Evolutionary conservation across 805 yeast genomes (phyloP), one percentile per base, ranked within the genome.

Genomic region (Lipomyces lipofer): DNA sequence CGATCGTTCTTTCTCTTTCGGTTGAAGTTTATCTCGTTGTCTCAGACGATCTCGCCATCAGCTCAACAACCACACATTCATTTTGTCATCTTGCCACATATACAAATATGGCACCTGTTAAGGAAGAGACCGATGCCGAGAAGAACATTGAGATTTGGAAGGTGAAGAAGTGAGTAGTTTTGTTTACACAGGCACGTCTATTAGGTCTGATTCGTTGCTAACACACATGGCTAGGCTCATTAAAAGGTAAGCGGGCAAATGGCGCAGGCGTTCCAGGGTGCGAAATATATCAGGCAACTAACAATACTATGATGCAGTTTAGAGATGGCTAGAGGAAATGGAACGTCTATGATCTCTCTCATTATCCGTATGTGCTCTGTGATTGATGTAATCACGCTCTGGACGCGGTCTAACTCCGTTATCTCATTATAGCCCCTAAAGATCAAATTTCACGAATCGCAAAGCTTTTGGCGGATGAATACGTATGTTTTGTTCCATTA

Each of bases 81-180:
- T 40, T 33, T 10, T 27, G 39, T 38, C 28, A 27, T n/a, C 28
- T 38, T 10, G n/a, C n/a, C n/a, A n/a, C n/a, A n/a, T n/a, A n/a
- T n/a, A n/a, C 17, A 13, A 69, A 60, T 43, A 72, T 72, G 75
- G 73, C 73, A 43, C 71, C 73, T 43, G 62, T 64, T 43, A 53
- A 54, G 43, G 57, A 56, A 33, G 79, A 83, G 64, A 77, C 83
- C 58, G 96, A 89, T 63, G 94, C 95, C 49, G 99, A 94, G 71
- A 90, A 88, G 77, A 92, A 91, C 77, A 92, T 94, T 71, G 96
- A 94, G 78, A 91, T 94, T 78, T 94, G 99, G 99, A 94, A 94
- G 83, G 84, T 94, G 79, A 92, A 91, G 79, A 94, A 94, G 76
- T 53, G 46, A 36, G 60, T 43, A 10, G 12, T 43, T 17, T 46